Evolutionary conservation across 2,329 filamentous ascomycete species (phyloP).

Genomic region (Scedosporium boydii): DNA sequence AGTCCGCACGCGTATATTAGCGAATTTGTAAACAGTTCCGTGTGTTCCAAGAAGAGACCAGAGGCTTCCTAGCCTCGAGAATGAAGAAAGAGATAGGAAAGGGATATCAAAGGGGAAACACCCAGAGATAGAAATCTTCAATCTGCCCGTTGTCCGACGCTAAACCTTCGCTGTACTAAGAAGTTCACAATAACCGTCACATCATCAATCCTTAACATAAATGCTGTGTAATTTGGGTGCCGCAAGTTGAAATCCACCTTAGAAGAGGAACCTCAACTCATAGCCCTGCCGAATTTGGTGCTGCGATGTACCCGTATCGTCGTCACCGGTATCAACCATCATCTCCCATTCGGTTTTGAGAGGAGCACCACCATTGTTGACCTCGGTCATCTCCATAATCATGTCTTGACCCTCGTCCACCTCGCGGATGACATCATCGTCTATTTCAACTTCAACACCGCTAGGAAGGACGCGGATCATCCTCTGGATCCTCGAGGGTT

Average conservation of each 20-base stretch:
- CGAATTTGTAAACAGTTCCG: not conserved
- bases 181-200: not conserved
- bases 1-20: not conserved
- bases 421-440: slow-evolving; percentile 80
- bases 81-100: not conserved
- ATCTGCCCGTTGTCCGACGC: not conserved
- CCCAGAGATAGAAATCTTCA: not conserved
- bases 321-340: slow-evolving; percentile 4
- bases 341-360: slow-evolving; percentile 7
- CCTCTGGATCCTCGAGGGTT: slow-evolving; percentile 60
- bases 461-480: slow-evolving; percentile 63
- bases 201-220: not conserved
- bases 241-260: not conserved
- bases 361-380: not conserved
- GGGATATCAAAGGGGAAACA: not conserved
- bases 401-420: slow-evolving; percentile 72
- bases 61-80: not conserved
- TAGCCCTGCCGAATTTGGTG: not conserved
- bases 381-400: not conserved
- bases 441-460: slow-evolving; percentile 75
- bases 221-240: no score
- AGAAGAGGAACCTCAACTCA: slow-evolving; percentile 4
- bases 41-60: not conserved
- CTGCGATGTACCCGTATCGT: not conserved
- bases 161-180: not conserved